Percentiles rank a stretch among this genome's conserved stretches.
These are phyloP conservation scores for barley (Hordeum vulgare) DNA, from an alignment of 176 grass and related monocot species.

Conservation along the genomic window DNA sequence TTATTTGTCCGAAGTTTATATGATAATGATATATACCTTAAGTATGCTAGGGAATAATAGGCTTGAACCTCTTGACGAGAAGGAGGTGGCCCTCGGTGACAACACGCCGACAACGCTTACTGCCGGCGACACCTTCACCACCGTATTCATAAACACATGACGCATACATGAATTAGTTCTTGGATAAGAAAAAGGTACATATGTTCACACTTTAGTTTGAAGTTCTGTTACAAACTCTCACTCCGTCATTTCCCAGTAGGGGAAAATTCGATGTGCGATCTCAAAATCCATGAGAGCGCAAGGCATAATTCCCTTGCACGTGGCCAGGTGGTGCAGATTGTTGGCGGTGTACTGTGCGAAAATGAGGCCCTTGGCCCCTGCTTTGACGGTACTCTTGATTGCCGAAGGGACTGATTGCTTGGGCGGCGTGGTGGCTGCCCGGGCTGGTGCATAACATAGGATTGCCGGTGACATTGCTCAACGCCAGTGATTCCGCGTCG, in stretches of 20 bases:
- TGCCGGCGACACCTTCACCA: neutral
- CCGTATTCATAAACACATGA: neutral
- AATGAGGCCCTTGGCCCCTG: constrained; percentile 3
- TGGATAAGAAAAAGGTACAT: neutral
- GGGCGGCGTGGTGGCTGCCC: neutral
- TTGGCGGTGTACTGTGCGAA: neutral
- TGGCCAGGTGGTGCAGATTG: fast-evolving
- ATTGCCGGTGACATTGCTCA: constrained; percentile 3
- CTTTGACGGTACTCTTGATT: fast-evolving
- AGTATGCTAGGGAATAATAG: neutral
- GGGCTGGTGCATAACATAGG: neutral
- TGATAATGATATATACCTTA: neutral
- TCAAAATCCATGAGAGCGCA: constrained; percentile 14
- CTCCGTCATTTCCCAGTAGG: neutral
- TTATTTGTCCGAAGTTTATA: neutral
- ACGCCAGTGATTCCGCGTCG: neutral
- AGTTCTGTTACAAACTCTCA: neutral
- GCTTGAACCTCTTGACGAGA: neutral
- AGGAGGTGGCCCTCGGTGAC: neutral
- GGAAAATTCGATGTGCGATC: neutral
- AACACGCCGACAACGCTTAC: neutral
- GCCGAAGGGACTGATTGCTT: fast-evolving
- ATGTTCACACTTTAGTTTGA: neutral
- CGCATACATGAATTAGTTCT: neutral
- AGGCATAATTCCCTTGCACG: neutral